Evolutionary conservation across 2,329 filamentous ascomycete species (phyloP).

Genomic region (Colletotrichum gigasporum): DNA sequence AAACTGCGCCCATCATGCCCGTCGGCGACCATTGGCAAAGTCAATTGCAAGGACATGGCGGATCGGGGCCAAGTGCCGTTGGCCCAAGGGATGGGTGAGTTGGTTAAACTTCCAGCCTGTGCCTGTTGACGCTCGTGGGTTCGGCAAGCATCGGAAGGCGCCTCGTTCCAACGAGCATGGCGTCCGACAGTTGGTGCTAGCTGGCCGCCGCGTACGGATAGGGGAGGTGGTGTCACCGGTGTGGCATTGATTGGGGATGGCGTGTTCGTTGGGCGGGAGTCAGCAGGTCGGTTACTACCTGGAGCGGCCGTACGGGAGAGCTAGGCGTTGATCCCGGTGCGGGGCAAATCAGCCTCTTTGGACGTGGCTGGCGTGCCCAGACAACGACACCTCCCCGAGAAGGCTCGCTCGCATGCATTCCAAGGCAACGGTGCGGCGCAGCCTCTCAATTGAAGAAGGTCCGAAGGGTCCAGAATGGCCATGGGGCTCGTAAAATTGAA

Average conservation of each 20-base stretch:
- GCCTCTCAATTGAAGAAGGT: slow-evolving; percentile 13
- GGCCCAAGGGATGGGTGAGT: background rate
- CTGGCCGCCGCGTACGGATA: background rate
- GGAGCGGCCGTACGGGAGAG: background rate
- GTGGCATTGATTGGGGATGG: background rate
- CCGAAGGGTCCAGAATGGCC: background rate
- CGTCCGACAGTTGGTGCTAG: background rate
- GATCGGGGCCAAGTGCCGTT: background rate
- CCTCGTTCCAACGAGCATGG: background rate
- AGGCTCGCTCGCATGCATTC: slow-evolving; percentile 4
- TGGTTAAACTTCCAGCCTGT: background rate
- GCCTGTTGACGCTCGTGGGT: background rate
- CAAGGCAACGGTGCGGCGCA: background rate
- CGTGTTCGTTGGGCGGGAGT: slow-evolving; percentile 18
- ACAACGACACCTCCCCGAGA: slow-evolving; percentile 26
- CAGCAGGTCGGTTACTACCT: slow-evolving; percentile 3
- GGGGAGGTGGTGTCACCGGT: background rate
- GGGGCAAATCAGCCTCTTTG: slow-evolving; percentile 24
- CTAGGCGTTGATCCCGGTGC: slow-evolving; percentile 15
- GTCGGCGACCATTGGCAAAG: too few relatives aligned
- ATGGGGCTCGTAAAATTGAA: background rate
- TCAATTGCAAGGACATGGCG: too few relatives aligned
- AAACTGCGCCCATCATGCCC: too few relatives aligned
- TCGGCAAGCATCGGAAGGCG: background rate
- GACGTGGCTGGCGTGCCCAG: slow-evolving; percentile 25